Evolutionary conservation across 208 protist species (phyloP).

Genomic region (Strigomonas galati): DNA sequence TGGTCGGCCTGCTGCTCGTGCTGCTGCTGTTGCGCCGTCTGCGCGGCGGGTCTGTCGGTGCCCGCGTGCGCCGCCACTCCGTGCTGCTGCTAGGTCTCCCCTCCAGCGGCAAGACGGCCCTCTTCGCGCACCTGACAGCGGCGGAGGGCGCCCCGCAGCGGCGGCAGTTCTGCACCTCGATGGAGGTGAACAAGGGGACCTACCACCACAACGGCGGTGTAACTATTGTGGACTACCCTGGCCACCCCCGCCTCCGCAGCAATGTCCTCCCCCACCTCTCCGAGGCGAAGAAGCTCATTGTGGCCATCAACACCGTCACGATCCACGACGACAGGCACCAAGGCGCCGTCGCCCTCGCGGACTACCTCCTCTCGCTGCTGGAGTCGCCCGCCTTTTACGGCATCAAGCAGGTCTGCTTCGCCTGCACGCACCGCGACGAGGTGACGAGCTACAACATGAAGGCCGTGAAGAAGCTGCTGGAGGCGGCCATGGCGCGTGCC

Average conservation of each 20-base stretch:
- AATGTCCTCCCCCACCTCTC: conserved; percentile 39
- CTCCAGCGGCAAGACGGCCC: conserved; percentile 72
- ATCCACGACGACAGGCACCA: conserved; percentile 75
- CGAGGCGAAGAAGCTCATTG: conserved; percentile 51
- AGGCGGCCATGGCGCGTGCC: conserved; percentile 5
- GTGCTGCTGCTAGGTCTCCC: conserved; percentile 63
- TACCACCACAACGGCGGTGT: conserved; percentile 6
- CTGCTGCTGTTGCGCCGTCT: conserved; percentile 17
- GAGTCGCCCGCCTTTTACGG: conserved; percentile 71
- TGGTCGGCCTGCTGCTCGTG: conserved; percentile 10
- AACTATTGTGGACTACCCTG: conserved; percentile 70
- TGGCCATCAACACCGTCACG: conserved; percentile 71
- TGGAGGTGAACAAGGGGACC: conserved; percentile 46
- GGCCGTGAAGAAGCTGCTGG: conserved; percentile 63
- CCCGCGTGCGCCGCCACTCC: conserved; percentile 17
- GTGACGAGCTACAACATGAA: conserved; percentile 77
- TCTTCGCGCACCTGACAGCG: conserved; percentile 56
- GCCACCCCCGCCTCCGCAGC: conserved; percentile 67
- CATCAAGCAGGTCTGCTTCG: conserved; percentile 55
- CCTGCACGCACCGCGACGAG: conserved; percentile 83
- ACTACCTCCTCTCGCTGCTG: conserved; percentile 51
- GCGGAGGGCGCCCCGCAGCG: not conserved
- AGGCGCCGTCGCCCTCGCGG: conserved; percentile 68
- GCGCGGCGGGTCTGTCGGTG: not conserved
- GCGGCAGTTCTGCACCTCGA: conserved; percentile 49